A percentile compares a stretch with the other conserved stretches of the same genome.
Conservation (phyloP, 2,329 filamentous ascomycete species). For the Stemphylium vesicarium region DNA sequence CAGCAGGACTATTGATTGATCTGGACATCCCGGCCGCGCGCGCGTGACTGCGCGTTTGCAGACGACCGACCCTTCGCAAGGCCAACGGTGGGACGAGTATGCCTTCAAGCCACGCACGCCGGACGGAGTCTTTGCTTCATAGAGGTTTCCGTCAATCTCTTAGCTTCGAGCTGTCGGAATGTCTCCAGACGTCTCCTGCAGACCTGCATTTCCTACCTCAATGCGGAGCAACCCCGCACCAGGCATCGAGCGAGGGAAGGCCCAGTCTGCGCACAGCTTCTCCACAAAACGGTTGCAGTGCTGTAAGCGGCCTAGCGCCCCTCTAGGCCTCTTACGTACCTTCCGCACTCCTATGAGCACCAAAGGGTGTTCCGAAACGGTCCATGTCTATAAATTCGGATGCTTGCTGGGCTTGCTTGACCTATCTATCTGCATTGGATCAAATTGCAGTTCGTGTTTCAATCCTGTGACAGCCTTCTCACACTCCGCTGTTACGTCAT, state of each 20-base stretch:
- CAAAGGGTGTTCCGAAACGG: background rate
- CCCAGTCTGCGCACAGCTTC: background rate
- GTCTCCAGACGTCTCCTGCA: background rate
- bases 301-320: constrained; percentile 19
- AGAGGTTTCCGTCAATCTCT: background rate
- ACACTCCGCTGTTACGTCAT: background rate
- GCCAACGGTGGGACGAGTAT: too few relatives aligned
- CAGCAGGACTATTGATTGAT: too few relatives aligned
- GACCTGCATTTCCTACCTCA: constrained; percentile 1
- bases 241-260: background rate
- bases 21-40: background rate
- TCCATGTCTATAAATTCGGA: constrained; percentile 7
- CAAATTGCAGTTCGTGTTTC: background rate
- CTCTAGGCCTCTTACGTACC: constrained; percentile 11
- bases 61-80: background rate
- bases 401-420: background rate
- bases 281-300: constrained; percentile 13
- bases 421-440: background rate
- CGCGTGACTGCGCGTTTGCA: constrained; percentile 4
- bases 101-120: background rate
- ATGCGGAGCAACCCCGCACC: constrained; percentile 4
- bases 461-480: background rate
- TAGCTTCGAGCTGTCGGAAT: background rate
- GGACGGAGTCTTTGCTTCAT: constrained; percentile 4
- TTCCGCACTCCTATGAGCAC: constrained; percentile 10